Percentiles rank a stretch among this genome's conserved stretches.
These are phyloP conservation scores for Eucalyptus camaldulensis DNA, from an alignment of 345 rosid genomes.

Conservation along the genomic window DNA sequence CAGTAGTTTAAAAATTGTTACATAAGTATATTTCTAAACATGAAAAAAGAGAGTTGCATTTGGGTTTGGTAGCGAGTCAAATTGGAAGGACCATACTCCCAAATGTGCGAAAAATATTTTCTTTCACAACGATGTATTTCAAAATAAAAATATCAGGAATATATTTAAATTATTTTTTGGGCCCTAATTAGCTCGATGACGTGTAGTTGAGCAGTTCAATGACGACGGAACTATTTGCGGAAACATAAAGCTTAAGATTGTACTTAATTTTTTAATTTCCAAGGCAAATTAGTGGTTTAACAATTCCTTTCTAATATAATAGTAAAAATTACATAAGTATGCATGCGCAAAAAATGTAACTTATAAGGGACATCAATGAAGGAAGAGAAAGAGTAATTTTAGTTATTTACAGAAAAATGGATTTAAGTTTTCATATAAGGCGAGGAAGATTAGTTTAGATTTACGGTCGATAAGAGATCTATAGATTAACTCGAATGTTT, in stretches of 20 bases:
- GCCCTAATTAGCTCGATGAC: not conserved
- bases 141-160: not conserved
- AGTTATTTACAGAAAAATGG: not conserved
- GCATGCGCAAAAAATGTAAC: not conserved
- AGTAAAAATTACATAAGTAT: not conserved
- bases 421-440: not conserved
- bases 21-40: no score
- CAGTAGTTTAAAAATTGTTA: rapidly evolving
- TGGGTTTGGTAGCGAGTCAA: not conserved
- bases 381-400: not conserved
- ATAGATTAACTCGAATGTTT: not conserved
- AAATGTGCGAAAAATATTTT: not conserved
- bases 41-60: not conserved
- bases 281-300: not conserved
- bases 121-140: not conserved
- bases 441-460: not conserved
- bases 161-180: not conserved
- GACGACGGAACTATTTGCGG: not conserved
- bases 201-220: not conserved
- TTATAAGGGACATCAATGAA: not conserved
- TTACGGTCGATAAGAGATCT: not conserved
- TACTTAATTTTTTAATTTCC: not conserved
- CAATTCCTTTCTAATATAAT: not conserved
- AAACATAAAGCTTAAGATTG: not conserved
- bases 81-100: not conserved